A percentile compares a stretch with the other conserved stretches of the same genome.
Evolutionary conservation across 371 early-diverging fungal species (phyloP).

Genomic region (Mortierella sp.): DNA sequence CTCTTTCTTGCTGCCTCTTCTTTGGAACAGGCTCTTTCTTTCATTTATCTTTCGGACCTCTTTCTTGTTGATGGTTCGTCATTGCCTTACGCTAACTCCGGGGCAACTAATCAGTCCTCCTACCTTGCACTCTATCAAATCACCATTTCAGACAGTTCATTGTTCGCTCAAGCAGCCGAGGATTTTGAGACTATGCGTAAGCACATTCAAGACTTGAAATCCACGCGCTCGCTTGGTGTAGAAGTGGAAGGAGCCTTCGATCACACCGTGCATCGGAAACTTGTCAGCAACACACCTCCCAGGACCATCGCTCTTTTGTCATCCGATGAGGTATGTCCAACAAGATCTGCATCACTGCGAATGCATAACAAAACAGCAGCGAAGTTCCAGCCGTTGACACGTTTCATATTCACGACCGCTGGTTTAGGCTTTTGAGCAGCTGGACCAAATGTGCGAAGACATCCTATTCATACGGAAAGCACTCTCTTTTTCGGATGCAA

Average conservation of each 20-base stretch:
- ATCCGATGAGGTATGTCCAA: conserved; percentile 53
- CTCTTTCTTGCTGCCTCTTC: no score
- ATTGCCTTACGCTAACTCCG: conserved; percentile 25
- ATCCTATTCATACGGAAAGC: conserved; percentile 26
- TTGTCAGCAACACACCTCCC: conserved; percentile 76
- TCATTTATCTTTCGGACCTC: no score
- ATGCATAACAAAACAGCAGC: neutral
- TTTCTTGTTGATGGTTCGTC: neutral
- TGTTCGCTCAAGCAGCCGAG: conserved; percentile 18
- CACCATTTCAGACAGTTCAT: conserved; percentile 32
- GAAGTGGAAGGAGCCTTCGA: conserved; percentile 65
- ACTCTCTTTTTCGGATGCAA: conserved; percentile 23
- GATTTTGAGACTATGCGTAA: conserved; percentile 17
- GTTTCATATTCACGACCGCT: neutral
- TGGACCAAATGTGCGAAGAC: conserved; percentile 40
- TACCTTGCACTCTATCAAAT: conserved; percentile 43
- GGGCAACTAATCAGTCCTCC: conserved; percentile 48
- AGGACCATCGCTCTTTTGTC: conserved; percentile 69
- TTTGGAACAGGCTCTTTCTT: no score
- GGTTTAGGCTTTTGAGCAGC: conserved; percentile 30
- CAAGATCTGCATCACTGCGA: no score
- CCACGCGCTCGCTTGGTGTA: conserved; percentile 17
- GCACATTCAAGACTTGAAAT: conserved; percentile 13
- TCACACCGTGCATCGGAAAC: conserved; percentile 72
- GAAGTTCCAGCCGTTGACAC: no score